Conservation (phyloP, 345 rosid species). For the Eucalyptus cladocalyx region DNA sequence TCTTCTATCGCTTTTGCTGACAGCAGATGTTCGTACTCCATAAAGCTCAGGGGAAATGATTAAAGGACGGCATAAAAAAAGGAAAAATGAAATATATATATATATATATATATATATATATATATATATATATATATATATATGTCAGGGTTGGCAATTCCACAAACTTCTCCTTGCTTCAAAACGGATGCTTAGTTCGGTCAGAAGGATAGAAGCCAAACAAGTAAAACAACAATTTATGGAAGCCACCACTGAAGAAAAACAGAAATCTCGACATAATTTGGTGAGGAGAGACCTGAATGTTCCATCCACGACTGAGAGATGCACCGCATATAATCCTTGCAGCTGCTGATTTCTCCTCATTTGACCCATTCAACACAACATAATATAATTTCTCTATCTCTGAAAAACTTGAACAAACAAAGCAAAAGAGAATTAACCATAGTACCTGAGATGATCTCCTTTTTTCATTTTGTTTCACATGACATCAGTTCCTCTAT, state of each 20-base stretch:
- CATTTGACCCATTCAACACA: conserved; percentile 40
- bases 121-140: not conserved
- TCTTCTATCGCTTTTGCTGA: not conserved
- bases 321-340: conserved; percentile 64
- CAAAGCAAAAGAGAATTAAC: not conserved
- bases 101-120: not conserved
- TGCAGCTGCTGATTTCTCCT: conserved; percentile 52
- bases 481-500: not conserved
- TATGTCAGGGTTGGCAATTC: not conserved
- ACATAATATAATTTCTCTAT: conserved; percentile 44
- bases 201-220: not conserved
- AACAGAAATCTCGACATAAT: not conserved
- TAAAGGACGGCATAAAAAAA: not conserved
- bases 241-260: not conserved
- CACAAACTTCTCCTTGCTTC: not conserved
- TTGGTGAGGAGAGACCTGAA: conserved; percentile 31
- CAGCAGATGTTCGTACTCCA: not conserved
- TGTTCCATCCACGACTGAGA: conserved; percentile 52
- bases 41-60: not conserved
- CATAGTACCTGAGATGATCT: not conserved
- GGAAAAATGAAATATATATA: not conserved
- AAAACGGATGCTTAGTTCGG: not conserved
- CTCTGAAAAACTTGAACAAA: conserved; percentile 39
- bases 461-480: not conserved
- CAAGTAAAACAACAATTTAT: not conserved